Base-by-base conservation (phyloP, 345 rosid species). In the Geranium brycei region DNA sequence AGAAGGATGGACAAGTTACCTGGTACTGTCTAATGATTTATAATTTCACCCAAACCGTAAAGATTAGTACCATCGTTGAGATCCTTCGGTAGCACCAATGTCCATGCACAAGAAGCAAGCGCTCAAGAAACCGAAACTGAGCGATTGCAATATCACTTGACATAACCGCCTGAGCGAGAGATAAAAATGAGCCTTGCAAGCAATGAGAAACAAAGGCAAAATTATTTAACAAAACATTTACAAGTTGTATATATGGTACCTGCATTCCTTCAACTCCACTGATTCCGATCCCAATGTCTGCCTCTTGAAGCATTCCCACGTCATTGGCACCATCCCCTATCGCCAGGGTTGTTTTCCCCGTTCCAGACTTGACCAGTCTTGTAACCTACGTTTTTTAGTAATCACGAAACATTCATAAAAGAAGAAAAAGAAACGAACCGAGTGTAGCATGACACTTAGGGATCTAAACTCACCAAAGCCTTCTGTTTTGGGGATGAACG, bases 221-320 rank as follows among this genome's bases (percentile, higher is more conserved):
- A 35, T 41, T 31, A 19, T 23, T 10, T 56, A 17, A 28, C 19
- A 5, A 68, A 56, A 23, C n/a, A 15, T 32, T 16, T n/a, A n/a
- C n/a, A 41, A 23, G 18, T 70, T 59, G 2, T 32, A n/a, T n/a
- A n/a, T n/a, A 14, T 30, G 10, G 59, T 65, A 91, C 96, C 95
- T 92, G 98, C 98, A 92, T 92, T 73, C 98, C 98, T 86, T 92
- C 98, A 19, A 87, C 95, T 19, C 98, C 98, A 68, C 96, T 92
- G 60, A 92, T 92, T 55, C 98, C 98, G 35, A 92, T 58, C 47
- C 98, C 98, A 51, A 92, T 82, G 68, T 92, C 98, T 61, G 98
- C 98, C 77, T 92, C 98, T 69, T 89, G 98, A 66, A 92, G 98
- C 98, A 92, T 92, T 60, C 98, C 98, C 59, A 92, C 98, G 67